These are phyloP conservation scores for Pyrenula aspistea DNA, from an alignment of 495 filamentous ascomycete species.

Conservation along the genomic window DNA sequence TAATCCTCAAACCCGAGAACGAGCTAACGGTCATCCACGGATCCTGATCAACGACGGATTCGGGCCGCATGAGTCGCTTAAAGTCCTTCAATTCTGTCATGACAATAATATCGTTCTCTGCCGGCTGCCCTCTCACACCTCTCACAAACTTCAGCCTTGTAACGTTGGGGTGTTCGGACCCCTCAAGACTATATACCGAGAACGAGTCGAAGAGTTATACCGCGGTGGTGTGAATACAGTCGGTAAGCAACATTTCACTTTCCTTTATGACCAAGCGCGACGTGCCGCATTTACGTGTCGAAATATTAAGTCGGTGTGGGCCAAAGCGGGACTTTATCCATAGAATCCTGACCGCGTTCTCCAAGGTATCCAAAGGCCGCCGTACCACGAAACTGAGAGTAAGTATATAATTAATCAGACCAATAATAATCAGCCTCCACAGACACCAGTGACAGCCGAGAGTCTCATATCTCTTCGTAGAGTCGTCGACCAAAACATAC, in stretches of 20 bases:
- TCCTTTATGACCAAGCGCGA: slow-evolving; percentile 19
- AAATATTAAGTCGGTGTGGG: slow-evolving; percentile 20
- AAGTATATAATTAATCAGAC: too few species aligned
- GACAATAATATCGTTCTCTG: slow-evolving; percentile 18
- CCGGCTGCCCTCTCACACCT: slow-evolving; percentile 19
- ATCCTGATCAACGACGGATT: slow-evolving; percentile 20
- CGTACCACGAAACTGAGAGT: slow-evolving; percentile 11
- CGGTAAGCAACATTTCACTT: slow-evolving; percentile 21
- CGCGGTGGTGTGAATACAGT: slow-evolving; percentile 15
- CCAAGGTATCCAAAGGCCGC: slow-evolving; percentile 11
- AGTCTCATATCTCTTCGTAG: slow-evolving; percentile 14
- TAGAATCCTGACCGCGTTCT: slow-evolving; percentile 24
- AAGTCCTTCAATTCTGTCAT: slow-evolving; percentile 17
- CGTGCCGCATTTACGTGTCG: slow-evolving; percentile 15
- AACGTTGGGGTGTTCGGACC: slow-evolving; percentile 17
- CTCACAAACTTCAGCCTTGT: slow-evolving; percentile 16
- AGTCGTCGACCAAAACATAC: slow-evolving; percentile 14
- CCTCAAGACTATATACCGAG: slow-evolving; percentile 14
- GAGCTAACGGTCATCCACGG: slow-evolving; percentile 10
- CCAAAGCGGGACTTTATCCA: slow-evolving; percentile 17
- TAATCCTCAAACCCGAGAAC: slow-evolving; percentile 17
- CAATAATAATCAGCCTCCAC: too few species aligned
- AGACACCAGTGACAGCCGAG: slow-evolving; percentile 13
- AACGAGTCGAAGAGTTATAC: slow-evolving; percentile 11
- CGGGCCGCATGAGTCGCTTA: slow-evolving; percentile 13